Evolutionary conservation across 164 flowering plant genomes (phyloP).

Genomic region (Nelumbo lutea): DNA sequence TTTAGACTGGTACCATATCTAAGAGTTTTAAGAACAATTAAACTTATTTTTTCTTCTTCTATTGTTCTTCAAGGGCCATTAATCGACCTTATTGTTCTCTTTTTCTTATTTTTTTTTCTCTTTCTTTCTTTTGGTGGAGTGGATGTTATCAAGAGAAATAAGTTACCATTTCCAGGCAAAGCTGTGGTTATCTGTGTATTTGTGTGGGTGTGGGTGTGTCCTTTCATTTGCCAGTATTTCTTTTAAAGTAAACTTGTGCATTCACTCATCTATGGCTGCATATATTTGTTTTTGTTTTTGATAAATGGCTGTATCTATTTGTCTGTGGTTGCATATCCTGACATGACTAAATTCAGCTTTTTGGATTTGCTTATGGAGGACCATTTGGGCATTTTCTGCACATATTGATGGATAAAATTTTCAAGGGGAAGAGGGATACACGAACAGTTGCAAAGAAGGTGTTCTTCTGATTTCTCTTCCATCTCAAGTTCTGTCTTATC

Average conservation of each 20-base stretch:
- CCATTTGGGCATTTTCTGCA: conserved; percentile 89
- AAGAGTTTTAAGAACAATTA: no score
- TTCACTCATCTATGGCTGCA: background rate
- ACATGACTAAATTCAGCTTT: conserved; percentile 42
- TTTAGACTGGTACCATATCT: no score
- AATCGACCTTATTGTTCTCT: no score
- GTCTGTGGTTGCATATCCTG: conserved; percentile 1
- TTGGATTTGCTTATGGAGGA: conserved; percentile 84
- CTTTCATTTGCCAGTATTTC: no score
- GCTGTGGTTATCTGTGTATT: no score
- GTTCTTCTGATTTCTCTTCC: conserved; percentile 1
- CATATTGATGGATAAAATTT: conserved; percentile 61
- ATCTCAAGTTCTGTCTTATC: background rate
- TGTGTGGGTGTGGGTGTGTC: no score
- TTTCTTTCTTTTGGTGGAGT: no score
- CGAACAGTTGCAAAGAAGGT: conserved; percentile 93
- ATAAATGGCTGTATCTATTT: background rate
- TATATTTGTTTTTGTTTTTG: background rate
- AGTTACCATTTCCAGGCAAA: no score
- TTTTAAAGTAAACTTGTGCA: background rate
- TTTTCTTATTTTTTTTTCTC: no score
- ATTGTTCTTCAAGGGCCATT: no score
- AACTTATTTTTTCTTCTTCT: no score
- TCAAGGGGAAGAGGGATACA: conserved; percentile 83
- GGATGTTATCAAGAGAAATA: no score